Percentiles rank a stretch among this genome's conserved stretches.
These are phyloP conservation scores for Hypoxylon sp. DNA, from an alignment of 2,329 filamentous ascomycete species.

Conservation along the genomic window DNA sequence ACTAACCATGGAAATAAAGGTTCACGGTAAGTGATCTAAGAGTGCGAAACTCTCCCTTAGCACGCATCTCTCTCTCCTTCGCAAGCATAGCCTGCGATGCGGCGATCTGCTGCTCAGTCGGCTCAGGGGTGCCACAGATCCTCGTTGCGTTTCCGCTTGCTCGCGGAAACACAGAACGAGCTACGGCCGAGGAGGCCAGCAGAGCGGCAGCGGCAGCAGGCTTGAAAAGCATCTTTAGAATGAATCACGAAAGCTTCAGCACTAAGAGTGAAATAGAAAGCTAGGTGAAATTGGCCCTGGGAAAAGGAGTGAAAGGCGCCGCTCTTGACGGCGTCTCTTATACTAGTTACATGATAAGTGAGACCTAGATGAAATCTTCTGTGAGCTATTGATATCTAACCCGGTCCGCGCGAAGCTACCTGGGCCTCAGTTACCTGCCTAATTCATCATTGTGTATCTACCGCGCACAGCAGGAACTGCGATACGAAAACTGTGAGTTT, in stretches of 20 bases:
- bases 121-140: constrained; percentile 51
- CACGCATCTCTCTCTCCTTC: constrained; percentile 46
- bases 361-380: constrained; percentile 6
- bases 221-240: constrained; percentile 48
- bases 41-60: constrained; percentile 44
- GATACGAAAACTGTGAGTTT: constrained; percentile 25
- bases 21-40: constrained; percentile 55
- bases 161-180: constrained; percentile 40
- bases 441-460: constrained; percentile 29
- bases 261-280: background rate
- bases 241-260: background rate
- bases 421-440: constrained; percentile 39
- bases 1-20: constrained; percentile 56
- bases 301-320: background rate
- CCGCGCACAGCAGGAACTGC: constrained; percentile 11
- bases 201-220: constrained; percentile 42
- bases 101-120: constrained; percentile 50
- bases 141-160: constrained; percentile 38
- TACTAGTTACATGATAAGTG: constrained; percentile 17
- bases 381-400: constrained; percentile 14
- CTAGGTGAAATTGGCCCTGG: background rate
- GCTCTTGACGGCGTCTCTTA: constrained; percentile 18
- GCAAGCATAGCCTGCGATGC: constrained; percentile 47
- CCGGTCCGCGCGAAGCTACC: constrained; percentile 18
- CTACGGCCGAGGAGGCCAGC: constrained; percentile 47